A percentile compares a stretch with the other conserved stretches of the same genome.
Evolutionary conservation across 177 flowering plant species (phyloP).

Genomic region (Vitis hybrid): DNA sequence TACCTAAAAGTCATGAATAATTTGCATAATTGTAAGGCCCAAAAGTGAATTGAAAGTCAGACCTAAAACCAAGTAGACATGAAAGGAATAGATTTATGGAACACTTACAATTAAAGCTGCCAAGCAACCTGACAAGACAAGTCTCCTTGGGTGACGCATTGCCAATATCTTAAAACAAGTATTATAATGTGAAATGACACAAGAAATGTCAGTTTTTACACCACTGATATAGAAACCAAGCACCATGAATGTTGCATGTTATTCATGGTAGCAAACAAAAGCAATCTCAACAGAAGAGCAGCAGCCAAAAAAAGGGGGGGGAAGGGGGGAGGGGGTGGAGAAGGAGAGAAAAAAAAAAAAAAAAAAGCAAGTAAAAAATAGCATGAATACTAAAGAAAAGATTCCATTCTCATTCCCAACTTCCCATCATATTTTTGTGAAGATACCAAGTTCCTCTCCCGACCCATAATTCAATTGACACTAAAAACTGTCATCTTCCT

Average conservation of each 20-base stretch:
- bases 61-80: constrained; percentile 1
- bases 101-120: constrained; percentile 75
- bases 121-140: constrained; percentile 87
- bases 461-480: not conserved
- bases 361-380: not conserved
- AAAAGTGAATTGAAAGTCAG: not conserved
- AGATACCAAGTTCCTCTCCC: not conserved
- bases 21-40: not conserved
- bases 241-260: not conserved
- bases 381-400: not conserved
- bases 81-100: constrained; percentile 4
- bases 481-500: not conserved
- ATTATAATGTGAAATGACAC: constrained; percentile 18
- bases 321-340: too few species aligned
- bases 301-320: not conserved
- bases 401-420: not conserved
- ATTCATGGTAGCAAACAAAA: not conserved
- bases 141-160: constrained; percentile 94
- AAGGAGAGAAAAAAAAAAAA: too few species aligned
- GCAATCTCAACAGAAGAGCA: not conserved
- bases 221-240: not conserved
- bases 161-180: constrained; percentile 73
- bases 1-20: constrained; percentile 47
- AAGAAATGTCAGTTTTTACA: constrained; percentile 1
- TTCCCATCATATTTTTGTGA: not conserved